Evolutionary conservation across 208 protist species (phyloP), one percentile per base, ranked within the genome.

Genomic region (Wallacemonas sp.): DNA sequence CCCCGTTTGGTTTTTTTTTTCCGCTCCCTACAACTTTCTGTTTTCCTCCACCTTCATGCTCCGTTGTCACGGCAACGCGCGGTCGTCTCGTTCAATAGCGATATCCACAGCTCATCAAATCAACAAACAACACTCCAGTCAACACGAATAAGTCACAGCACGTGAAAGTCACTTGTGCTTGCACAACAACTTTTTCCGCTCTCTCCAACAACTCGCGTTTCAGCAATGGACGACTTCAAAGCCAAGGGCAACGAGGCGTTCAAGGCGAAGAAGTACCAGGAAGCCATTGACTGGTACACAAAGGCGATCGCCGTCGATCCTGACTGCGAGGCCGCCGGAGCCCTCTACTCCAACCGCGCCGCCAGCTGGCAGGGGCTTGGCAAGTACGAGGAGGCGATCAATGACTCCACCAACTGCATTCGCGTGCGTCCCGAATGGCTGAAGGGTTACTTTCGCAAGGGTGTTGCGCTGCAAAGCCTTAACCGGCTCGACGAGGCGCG

Each of bases 401-500:
- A 78, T 33, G 93, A 97, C 63, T 63, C 93, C 5, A 83, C 95
- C 27, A 71, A 66, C 37, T 97, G 93, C 79, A 95, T 97, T 60
- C 63, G 64, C n/a, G 68, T 91, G 15, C 80, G 78, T 33, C 93
- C 93, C 9, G 65, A 77, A 57, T 97, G 93, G 93, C 69, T 97
- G 12, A 97, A 97, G 71, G 93, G 93, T 29, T 75, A 93, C 71
- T 97, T 93, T 63, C 74, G 93, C 61, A 95, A 95, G 62, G 93
- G 79, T 36, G 46, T 87, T 0, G 87, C 93, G 2, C 78, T 95
- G 52, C 67, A 93, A 68, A 68, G 68, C 55, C 65, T 95, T 70
- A 68, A 71, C 48, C 74, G 76, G 26, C 76, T 84, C 38, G 88
- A 96, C 67, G 89, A 96, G 53, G 90, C 93, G 19, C 76, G 83